These are phyloP conservation scores for Trichomonascaceae sp. DNA, from an alignment of 1,139 yeast genomes.

Conservation along the genomic window DNA sequence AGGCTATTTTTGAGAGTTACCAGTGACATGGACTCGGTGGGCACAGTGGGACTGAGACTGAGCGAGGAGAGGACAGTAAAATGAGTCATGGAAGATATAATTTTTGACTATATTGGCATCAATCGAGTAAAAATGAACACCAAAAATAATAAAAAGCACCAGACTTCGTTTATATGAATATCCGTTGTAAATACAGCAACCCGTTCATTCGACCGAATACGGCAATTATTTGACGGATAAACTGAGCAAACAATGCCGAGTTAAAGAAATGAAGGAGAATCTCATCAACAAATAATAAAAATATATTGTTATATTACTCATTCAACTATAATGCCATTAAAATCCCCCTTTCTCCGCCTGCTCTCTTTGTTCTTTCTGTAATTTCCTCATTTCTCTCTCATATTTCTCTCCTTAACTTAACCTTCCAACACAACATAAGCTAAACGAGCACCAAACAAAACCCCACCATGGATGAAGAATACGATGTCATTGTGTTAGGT, in stretches of 20 bases:
- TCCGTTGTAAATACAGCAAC: too few species aligned
- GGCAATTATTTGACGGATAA: too few species aligned
- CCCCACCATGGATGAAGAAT: constrained; percentile 79
- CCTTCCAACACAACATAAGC: not conserved
- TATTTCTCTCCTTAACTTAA: not conserved
- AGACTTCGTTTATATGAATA: too few species aligned
- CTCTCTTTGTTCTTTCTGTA: not conserved
- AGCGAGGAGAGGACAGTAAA: not conserved
- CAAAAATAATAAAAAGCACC: too few species aligned
- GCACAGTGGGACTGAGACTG: too few species aligned
- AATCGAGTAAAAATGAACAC: too few species aligned
- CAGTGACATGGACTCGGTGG: too few species aligned
- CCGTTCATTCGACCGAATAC: too few species aligned
- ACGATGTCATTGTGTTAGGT: constrained; percentile 85
- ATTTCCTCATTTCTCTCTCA: not conserved
- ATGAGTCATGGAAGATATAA: not conserved
- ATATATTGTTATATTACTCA: not conserved
- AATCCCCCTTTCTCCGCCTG: too few species aligned
- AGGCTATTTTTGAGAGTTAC: constrained; percentile 20
- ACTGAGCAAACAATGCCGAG: too few species aligned
- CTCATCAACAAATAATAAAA: not conserved
- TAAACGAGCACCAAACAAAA: not conserved
- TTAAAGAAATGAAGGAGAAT: too few species aligned
- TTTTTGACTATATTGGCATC: too few species aligned
- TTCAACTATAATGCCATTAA: not conserved